phyloP scores from a whole-genome alignment of 768 basidiomycete species.

The Boletus eberwhitei region DNA sequence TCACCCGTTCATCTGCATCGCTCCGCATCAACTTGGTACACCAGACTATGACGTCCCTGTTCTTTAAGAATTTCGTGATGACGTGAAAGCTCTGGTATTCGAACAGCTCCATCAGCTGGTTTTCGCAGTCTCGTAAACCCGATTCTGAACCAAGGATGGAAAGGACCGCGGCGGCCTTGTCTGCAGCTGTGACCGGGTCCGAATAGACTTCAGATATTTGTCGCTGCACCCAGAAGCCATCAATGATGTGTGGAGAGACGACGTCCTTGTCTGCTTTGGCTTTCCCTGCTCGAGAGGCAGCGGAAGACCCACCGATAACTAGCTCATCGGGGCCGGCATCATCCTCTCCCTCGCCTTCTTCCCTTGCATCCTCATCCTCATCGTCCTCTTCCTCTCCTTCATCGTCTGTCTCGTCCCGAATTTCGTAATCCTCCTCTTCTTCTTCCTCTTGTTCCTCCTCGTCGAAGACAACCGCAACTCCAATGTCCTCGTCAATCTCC shows the following conservation, averaged over 20 bases:
- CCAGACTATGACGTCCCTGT: constrained; percentile 96
- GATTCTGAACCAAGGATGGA: constrained; percentile 84
- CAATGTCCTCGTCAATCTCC: constrained; percentile 92
- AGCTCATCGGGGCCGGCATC: constrained; percentile 63
- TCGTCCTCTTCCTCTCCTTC: constrained; percentile 63
- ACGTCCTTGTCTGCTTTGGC: constrained; percentile 68
- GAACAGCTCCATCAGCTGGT: constrained; percentile 94
- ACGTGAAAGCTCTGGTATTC: constrained; percentile 91
- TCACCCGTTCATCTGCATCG: constrained; percentile 82
- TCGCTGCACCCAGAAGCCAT: constrained; percentile 98
- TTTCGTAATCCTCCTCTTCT: constrained; percentile 85
- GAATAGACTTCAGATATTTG: constrained; percentile 88
- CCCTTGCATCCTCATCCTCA: constrained; percentile 39
- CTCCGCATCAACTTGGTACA: constrained; percentile 93
- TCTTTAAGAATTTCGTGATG: constrained; percentile 87
- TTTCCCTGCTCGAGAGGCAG: constrained; percentile 41
- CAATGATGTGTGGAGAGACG: constrained; percentile 87
- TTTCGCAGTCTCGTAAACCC: constrained; percentile 88
- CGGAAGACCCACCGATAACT: constrained; percentile 71
- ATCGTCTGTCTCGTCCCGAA: constrained; percentile 77
- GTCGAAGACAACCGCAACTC: constrained; percentile 97
- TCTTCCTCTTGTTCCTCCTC: constrained; percentile 96
- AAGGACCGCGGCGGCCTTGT: constrained; percentile 84
- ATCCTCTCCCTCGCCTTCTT: constrained; percentile 44
- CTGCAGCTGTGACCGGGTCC: constrained; percentile 91